A percentile compares a stretch with the other conserved stretches of the same genome.
phyloP scores from a whole-genome alignment of 148 eudicot genomes.

The Fallopia convolvulus region DNA sequence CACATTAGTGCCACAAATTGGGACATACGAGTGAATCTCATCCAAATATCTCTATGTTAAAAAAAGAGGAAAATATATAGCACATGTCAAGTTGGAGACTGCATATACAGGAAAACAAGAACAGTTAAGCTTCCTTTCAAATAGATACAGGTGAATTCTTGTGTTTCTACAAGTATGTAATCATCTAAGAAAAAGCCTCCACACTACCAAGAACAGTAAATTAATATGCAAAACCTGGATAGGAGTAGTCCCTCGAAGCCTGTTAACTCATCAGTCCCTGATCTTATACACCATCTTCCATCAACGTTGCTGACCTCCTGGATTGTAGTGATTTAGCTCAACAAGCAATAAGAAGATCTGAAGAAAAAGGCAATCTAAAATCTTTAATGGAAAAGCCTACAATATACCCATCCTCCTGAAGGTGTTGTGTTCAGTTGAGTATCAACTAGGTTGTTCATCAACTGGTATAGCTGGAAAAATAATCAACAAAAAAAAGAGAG shows the following conservation, averaged over 20 bases:
- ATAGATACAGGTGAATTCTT: neutral
- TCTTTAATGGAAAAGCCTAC: constrained; percentile 3
- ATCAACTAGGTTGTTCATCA: constrained; percentile 56
- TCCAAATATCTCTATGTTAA: neutral
- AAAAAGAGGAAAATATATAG: neutral
- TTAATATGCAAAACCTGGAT: constrained; percentile 46
- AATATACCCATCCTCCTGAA: constrained; percentile 16
- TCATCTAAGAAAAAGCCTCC: neutral
- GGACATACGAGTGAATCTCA: neutral
- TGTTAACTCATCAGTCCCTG: constrained; percentile 37
- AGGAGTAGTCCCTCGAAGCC: constrained; percentile 70
- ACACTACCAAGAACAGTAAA: neutral
- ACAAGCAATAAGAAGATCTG: neutral
- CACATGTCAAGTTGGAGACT: neutral
- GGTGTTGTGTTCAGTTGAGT: constrained; percentile 36
- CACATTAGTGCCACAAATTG: neutral
- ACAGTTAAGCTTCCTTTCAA: neutral
- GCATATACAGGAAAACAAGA: neutral
- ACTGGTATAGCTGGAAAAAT: constrained; percentile 53
- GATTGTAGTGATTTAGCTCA: constrained; percentile 10
- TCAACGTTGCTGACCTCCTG: constrained; percentile 76
- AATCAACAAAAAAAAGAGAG: constrained; percentile 9
- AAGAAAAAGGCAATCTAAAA: constrained; percentile 2
- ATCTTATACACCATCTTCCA: constrained; percentile 86
- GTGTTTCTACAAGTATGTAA: neutral